These are phyloP conservation scores for Podospora anserina DNA, from an alignment of 495 filamentous ascomycete genomes.

Conservation along the genomic window DNA sequence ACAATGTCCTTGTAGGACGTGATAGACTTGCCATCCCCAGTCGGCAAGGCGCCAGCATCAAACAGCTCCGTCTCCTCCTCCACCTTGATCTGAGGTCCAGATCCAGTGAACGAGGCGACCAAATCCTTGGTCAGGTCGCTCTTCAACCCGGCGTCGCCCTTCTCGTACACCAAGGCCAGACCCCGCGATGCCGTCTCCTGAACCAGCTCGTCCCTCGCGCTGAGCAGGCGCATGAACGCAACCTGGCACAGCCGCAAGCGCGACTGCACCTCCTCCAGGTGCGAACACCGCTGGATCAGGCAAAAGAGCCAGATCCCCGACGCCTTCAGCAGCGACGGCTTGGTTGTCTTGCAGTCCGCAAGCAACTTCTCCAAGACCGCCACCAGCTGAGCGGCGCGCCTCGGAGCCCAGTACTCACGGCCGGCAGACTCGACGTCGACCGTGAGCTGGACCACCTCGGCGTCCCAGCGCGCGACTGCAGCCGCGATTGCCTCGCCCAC, in stretches of 20 bases:
- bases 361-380: conserved; percentile 65
- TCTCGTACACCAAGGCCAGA: conserved; percentile 85
- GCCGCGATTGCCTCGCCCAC: conserved; percentile 81
- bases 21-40: conserved; percentile 81
- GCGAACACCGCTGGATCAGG: conserved; percentile 86
- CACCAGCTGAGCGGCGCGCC: conserved; percentile 49
- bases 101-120: conserved; percentile 79
- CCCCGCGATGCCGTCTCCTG: conserved; percentile 93
- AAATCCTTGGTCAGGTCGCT: conserved; percentile 82
- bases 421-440: conserved; percentile 44
- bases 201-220: conserved; percentile 85
- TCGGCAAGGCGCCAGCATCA: conserved; percentile 87
- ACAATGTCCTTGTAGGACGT: conserved; percentile 96
- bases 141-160: conserved; percentile 74
- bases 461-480: conserved; percentile 74
- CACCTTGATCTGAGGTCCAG: conserved; percentile 70
- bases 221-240: conserved; percentile 82
- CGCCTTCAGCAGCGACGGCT: conserved; percentile 82
- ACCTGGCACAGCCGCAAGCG: conserved; percentile 75
- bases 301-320: conserved; percentile 91
- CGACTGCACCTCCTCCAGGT: conserved; percentile 64
- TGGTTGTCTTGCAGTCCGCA: conserved; percentile 70
- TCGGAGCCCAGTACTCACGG: conserved; percentile 28
- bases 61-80: conserved; percentile 88
- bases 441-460: conserved; percentile 48